Evolutionary conservation across 2,329 filamentous ascomycete genomes (phyloP), one percentile per base, ranked within the genome.

Genomic region (Raffaelea arxii): DNA sequence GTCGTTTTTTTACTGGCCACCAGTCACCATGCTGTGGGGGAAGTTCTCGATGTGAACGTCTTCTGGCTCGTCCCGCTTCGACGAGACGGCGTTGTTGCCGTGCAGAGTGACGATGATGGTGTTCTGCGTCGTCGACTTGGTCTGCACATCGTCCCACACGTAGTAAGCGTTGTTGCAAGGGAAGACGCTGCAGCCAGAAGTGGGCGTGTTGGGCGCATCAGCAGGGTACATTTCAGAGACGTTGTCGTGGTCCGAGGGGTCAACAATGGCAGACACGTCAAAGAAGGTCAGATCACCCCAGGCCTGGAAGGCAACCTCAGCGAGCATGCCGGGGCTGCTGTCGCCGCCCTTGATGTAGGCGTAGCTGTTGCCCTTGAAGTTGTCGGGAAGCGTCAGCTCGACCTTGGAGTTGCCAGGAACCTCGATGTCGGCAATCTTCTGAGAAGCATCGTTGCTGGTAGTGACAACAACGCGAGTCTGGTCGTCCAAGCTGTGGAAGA

Each of bases 401-500:
- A 61, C 61, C 38, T 69, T 59, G 51, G 60, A 49, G 37, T 62
- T 53, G 46, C 58, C 68, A 46, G 54, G 52, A 38, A 78, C 64
- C 14, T 58, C 57, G 52, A 76, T 58, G 16, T 65, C 49, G 18
- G 59, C 53, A 39, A 75, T 55, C 3, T 57, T 27, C n/a, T 54
- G 36, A 21, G 56, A 55, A 44, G 67, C 68, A 0, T 59, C 55
- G 57, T 61, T 71, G 54, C 66, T 55, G 25, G 71, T 75, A 63
- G 77, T 75, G 63, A 69, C 54, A 60, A 79, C 55, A 41, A 66
- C 71, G 59, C 75, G 71, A 49, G 62, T 58, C 27, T 62, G 64
- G 49, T 61, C 55, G 59, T 82, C 79, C 43, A 78, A 72, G 54
- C 75, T 79, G 62, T 71, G 56, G 65, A 82, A 80, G 54, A 72